Base-by-base conservation (phyloP, 116 monocot species). In the Posidonia oceanica region DNA sequence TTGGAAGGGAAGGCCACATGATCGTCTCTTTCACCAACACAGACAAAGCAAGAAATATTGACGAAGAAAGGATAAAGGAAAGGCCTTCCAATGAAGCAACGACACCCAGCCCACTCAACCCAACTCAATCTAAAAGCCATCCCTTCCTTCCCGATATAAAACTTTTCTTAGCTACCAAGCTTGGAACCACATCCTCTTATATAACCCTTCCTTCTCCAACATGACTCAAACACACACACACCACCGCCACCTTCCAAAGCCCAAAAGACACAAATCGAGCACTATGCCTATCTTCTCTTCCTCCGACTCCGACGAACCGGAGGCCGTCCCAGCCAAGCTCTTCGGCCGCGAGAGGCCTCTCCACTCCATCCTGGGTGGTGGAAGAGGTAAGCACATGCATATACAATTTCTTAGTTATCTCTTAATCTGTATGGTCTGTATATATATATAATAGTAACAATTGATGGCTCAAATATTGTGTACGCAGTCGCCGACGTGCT, bases 401-500 rank as follows among this genome's bases (percentile, higher is more conserved):
- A 29, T 60, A 55, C 14, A 7, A 14, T 7, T 44, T 39, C 4
- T 23, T 11, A n/a, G 29, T 53, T 22, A 17, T 17, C 1, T 36
- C 4, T 41, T 14, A 70, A 75, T 29, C 29, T 29, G 29, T 29
- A 29, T 29, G 29, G 1, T 29, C 29, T 29, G 29, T 29, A 29
- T 29, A 29, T 29, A n/a, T n/a, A n/a, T n/a, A n/a, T n/a, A n/a
- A n/a, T n/a, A n/a, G n/a, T n/a, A n/a, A n/a, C n/a, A n/a, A n/a
- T n/a, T n/a, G n/a, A n/a, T n/a, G n/a, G n/a, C n/a, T n/a, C n/a
- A n/a, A n/a, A n/a, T n/a, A 29, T 29, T 1, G 44, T 44, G 44
- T 8, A 1, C 40, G 3, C 77, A 91, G 96, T 85, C 40, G 96
- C 96, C 42, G 79, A 92, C 37, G 64, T 89, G 60, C 17, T 89